phyloP scores from a whole-genome alignment of 371 early-diverging fungal genomes.

The Funneliformis caledonium region DNA sequence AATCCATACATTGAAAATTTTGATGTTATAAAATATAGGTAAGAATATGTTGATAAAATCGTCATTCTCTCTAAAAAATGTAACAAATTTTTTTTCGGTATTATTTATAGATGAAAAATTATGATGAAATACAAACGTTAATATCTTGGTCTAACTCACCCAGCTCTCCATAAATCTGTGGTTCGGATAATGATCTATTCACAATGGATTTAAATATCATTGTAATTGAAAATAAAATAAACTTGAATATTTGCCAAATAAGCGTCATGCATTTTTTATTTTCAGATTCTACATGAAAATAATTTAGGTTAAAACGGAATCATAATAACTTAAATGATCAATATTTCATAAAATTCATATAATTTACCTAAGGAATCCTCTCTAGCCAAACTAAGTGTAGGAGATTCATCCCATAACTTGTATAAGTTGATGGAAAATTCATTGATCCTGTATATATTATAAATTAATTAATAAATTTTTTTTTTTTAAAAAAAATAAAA shows the following conservation, averaged over 20 bases:
- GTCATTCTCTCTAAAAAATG: constrained; percentile 8
- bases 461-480: no score
- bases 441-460: background rate
- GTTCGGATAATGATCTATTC: constrained; percentile 23
- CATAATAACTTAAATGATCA: background rate
- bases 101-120: background rate
- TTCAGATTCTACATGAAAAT: constrained; percentile 7
- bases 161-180: background rate
- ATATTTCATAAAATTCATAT: background rate
- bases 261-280: constrained; percentile 15
- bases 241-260: constrained; percentile 29
- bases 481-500: background rate
- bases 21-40: constrained; percentile 34
- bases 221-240: constrained; percentile 32
- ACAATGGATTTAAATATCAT: constrained; percentile 35
- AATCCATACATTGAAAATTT: constrained; percentile 27
- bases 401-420: constrained; percentile 26
- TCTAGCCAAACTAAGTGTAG: background rate
- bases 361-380: constrained; percentile 21
- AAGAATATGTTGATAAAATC: constrained; percentile 19
- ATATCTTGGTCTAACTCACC: background rate
- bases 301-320: background rate
- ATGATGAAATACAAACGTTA: background rate
- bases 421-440: constrained; percentile 11
- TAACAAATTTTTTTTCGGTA: background rate